Base-by-base conservation (phyloP, 352 stramenopile species). In the Globisporangium carolinianum region DNA sequence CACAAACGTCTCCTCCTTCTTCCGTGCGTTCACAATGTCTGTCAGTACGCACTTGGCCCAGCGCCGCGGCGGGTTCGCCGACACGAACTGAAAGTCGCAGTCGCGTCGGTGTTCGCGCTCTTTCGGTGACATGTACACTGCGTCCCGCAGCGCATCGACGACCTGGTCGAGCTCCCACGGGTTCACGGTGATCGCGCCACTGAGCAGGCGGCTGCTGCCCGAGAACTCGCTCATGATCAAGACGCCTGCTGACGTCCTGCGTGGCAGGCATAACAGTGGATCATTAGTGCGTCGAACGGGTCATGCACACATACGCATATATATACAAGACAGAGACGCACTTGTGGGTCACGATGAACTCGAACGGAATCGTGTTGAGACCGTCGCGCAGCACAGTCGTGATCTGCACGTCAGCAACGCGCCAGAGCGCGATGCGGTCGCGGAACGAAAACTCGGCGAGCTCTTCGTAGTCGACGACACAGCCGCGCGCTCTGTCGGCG, bases 141-240 rank as follows among this genome's bases (percentile, higher is more conserved):
- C 83, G 58, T 89, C 73, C 12, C 76, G 79, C 14, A 92, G 68
- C 3, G 74, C 72, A 15, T 90, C 75, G 38, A 87, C 87, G 0
- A 92, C 70, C 55, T 92, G 75, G 55, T 89, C 83, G 3, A 96
- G 62, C 65, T 98, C 97, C 96, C 96, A 99, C 1, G 97, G 97
- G 64, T 99, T 99, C 10, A 99, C 91, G 9, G 94, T 96, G 15
- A 99, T 57, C 4, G 95, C 92, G 4, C 97, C 97, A 56, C 92
- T 89, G 54, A 99, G 84, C 2, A 99, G 74, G 14, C 97, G 82
- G 56, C 94, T 98, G 61, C 89, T 98, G 24, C 87, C 94, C 1
- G 95, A 96, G 65, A 99, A 99, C 60, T 99, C 96, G 61, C 94
- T 98, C n/a, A 98, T 67, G 55, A 99, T 97, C 41, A 97, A 72